A percentile compares a stretch with the other conserved stretches of the same genome.
phyloP scores from a whole-genome alignment of 2,329 filamentous ascomycete genomes.

The Neopestalotiopsis sp. region DNA sequence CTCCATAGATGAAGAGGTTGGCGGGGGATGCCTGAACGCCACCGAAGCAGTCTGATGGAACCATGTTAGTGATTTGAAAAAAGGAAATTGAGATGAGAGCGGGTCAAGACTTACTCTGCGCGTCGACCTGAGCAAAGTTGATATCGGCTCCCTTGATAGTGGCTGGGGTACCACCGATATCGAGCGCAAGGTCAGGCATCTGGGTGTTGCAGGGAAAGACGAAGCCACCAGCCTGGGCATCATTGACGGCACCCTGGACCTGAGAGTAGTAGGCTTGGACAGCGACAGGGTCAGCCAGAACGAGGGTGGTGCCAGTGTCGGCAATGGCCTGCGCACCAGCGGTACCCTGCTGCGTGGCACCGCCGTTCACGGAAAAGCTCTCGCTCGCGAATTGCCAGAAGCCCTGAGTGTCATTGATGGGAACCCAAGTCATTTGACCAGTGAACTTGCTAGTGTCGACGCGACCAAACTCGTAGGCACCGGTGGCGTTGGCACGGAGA shows the following conservation, averaged over 20 bases:
- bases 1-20: constrained; percentile 65
- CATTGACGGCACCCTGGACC: constrained; percentile 47
- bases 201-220: constrained; percentile 50
- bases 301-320: constrained; percentile 67
- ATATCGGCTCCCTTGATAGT: constrained; percentile 58
- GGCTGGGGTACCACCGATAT: constrained; percentile 62
- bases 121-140: constrained; percentile 56
- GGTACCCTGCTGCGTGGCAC: constrained; percentile 37
- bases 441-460: constrained; percentile 39
- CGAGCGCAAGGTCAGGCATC: constrained; percentile 56
- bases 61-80: constrained; percentile 15
- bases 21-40: constrained; percentile 66
- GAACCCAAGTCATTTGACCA: constrained; percentile 38
- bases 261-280: constrained; percentile 54
- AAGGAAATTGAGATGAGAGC: not conserved
- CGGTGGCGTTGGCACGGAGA: constrained; percentile 35
- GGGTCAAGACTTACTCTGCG: constrained; percentile 50
- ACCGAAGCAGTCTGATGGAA: constrained; percentile 63
- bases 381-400: constrained; percentile 44
- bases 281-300: constrained; percentile 61
- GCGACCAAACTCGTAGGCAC: constrained; percentile 44
- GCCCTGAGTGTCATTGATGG: constrained; percentile 37
- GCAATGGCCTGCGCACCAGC: constrained; percentile 52
- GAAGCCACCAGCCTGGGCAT: constrained; percentile 46
- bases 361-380: constrained; percentile 35